Evolutionary conservation across 2,329 filamentous ascomycete genomes (phyloP).

Genomic region (Aspergillus unguis): DNA sequence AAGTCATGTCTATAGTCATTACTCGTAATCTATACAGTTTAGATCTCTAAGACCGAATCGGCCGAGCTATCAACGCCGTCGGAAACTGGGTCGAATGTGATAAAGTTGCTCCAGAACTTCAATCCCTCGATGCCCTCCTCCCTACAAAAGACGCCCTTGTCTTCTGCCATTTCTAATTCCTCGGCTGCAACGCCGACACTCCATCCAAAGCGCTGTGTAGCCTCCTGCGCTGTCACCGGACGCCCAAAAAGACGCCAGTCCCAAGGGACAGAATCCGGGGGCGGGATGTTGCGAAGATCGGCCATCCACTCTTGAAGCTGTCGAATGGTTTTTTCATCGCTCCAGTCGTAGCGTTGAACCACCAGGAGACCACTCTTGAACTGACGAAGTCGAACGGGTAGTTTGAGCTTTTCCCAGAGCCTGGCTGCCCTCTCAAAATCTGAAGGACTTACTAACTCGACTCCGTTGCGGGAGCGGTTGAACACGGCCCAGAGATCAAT

Average conservation of each 20-base stretch:
- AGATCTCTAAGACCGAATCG: slow-evolving; percentile 5
- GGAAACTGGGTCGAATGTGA: slow-evolving; percentile 20
- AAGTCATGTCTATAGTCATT: slow-evolving; percentile 1
- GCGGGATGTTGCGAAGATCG: slow-evolving; percentile 65
- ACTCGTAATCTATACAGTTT: background rate
- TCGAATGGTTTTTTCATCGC: slow-evolving; percentile 82
- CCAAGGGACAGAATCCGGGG: slow-evolving; percentile 65
- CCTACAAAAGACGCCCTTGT: slow-evolving; percentile 78
- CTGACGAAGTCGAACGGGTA: slow-evolving; percentile 80
- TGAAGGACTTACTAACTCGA: slow-evolving; percentile 85
- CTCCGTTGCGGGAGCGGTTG: slow-evolving; percentile 86
- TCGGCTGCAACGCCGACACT: slow-evolving; percentile 94
- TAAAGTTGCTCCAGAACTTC: slow-evolving; percentile 84
- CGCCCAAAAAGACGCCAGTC: slow-evolving; percentile 75
- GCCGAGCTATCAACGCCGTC: slow-evolving; percentile 5
- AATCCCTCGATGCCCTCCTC: slow-evolving; percentile 90
- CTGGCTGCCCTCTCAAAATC: slow-evolving; percentile 89
- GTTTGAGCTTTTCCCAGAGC: slow-evolving; percentile 80
- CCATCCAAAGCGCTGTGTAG: slow-evolving; percentile 89
- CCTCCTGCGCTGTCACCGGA: slow-evolving; percentile 85
- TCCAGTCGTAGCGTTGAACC: slow-evolving; percentile 82
- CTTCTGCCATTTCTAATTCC: slow-evolving; percentile 96
- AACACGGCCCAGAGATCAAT: slow-evolving; percentile 94
- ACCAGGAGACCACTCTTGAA: slow-evolving; percentile 95
- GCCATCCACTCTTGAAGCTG: slow-evolving; percentile 74